These are phyloP conservation scores for Poterioochromonas sp. DNA, from an alignment of 352 stramenopile genomes.

Conservation along the genomic window DNA sequence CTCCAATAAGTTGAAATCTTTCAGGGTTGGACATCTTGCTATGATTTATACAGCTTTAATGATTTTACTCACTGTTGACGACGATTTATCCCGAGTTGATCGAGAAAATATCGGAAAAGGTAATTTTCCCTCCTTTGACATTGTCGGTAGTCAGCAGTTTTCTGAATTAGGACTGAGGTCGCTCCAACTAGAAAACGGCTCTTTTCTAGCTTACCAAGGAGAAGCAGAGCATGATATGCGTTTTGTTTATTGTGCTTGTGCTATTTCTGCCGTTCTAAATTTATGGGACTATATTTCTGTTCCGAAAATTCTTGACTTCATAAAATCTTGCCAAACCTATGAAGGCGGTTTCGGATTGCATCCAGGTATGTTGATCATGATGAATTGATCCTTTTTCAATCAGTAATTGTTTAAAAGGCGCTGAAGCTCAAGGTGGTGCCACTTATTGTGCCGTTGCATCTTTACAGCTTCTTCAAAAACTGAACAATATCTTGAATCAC, in stretches of 20 bases:
- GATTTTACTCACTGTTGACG: slow-evolving; percentile 36
- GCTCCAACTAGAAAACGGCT: slow-evolving; percentile 28
- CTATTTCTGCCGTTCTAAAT: slow-evolving; percentile 37
- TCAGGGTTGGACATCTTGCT: background rate
- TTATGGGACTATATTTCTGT: slow-evolving; percentile 38
- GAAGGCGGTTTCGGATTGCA: slow-evolving; percentile 39
- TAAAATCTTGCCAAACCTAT: slow-evolving; percentile 36
- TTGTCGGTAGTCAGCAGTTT: background rate
- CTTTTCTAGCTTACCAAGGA: background rate
- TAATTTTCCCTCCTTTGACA: background rate
- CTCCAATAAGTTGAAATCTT: background rate
- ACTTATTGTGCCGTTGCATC: slow-evolving; percentile 43
- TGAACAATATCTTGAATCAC: slow-evolving; percentile 13
- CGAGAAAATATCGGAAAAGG: slow-evolving; percentile 33
- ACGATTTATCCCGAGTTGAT: slow-evolving; percentile 37
- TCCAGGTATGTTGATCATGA: slow-evolving; percentile 24
- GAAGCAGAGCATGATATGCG: slow-evolving; percentile 35
- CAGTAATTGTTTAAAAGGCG: background rate
- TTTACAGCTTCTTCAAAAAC: slow-evolving; percentile 34
- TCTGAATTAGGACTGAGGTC: background rate
- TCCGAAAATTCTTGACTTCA: slow-evolving; percentile 33
- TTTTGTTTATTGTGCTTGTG: slow-evolving; percentile 45
- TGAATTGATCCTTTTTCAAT: background rate
- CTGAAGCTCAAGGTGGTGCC: slow-evolving; percentile 34
- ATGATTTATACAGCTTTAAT: slow-evolving; percentile 41